Conservation (phyloP, 345 rosid species). For the Aethionema arabicum region DNA sequence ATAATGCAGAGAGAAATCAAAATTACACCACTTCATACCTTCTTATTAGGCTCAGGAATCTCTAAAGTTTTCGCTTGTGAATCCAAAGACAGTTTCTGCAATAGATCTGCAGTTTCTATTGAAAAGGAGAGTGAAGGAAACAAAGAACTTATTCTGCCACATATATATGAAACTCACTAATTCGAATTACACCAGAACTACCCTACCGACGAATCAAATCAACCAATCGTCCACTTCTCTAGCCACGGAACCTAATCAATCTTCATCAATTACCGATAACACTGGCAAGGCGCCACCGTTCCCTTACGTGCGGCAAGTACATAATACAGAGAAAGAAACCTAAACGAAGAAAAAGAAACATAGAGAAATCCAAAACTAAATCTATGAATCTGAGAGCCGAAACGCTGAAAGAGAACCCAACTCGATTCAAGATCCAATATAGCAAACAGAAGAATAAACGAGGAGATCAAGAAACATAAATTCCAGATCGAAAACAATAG, state of each 20-base stretch:
- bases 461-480: slow-evolving; percentile 33
- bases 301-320: not conserved
- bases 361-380: slow-evolving; percentile 8
- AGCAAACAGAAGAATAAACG: not conserved
- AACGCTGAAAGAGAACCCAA: slow-evolving; percentile 16
- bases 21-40: slow-evolving; percentile 37
- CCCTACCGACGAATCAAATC: not conserved
- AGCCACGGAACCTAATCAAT: slow-evolving; percentile 2
- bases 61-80: slow-evolving; percentile 63
- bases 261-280: not conserved
- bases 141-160: slow-evolving; percentile 1
- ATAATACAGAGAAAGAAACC: not conserved
- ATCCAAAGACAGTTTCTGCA: slow-evolving; percentile 74
- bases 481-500: slow-evolving; percentile 33
- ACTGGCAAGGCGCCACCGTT: no score
- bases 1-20: not conserved
- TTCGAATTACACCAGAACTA: not conserved
- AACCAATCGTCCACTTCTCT: not conserved
- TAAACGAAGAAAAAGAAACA: slow-evolving; percentile 7
- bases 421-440: slow-evolving; percentile 26
- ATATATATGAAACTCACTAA: not conserved
- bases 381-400: slow-evolving; percentile 1
- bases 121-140: slow-evolving; percentile 51
- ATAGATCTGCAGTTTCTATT: slow-evolving; percentile 72
- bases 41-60: slow-evolving; percentile 70